These are phyloP conservation scores for Neopestalotiopsis clavispora DNA, from an alignment of 2,329 filamentous ascomycete species.

Conservation along the genomic window DNA sequence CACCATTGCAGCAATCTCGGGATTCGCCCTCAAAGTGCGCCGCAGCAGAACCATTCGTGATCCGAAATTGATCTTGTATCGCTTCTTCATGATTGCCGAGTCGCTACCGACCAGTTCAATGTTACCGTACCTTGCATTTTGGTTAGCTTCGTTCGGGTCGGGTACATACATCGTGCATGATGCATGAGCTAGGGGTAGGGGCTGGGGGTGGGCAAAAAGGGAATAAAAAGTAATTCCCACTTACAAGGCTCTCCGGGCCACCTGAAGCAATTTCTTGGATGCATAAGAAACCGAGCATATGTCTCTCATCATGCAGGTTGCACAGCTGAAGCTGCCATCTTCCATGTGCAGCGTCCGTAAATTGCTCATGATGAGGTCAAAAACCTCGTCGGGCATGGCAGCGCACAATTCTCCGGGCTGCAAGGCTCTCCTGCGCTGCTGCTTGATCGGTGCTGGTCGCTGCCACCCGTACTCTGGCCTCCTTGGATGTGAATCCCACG, in stretches of 20 bases:
- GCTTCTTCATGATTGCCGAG: conserved; percentile 59
- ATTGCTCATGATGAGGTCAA: conserved; percentile 59
- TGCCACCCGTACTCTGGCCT: conserved; percentile 36
- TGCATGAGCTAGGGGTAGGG: neutral
- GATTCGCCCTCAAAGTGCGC: conserved; percentile 59
- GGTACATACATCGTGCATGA: conserved; percentile 4
- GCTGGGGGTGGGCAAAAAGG: neutral
- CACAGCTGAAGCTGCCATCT: conserved; percentile 56
- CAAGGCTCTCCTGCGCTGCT: conserved; percentile 35
- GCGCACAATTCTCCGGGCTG: conserved; percentile 58
- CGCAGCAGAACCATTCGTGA: conserved; percentile 61
- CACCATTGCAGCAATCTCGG: conserved; percentile 59
- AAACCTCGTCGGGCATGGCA: conserved; percentile 62
- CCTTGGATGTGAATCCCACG: conserved; percentile 39
- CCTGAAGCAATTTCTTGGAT: conserved; percentile 57
- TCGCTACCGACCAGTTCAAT: conserved; percentile 65
- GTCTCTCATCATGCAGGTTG: conserved; percentile 70
- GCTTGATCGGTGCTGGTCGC: conserved; percentile 40
- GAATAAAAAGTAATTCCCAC: conserved; percentile 27
- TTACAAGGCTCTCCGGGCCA: conserved; percentile 57
- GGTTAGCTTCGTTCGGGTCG: conserved; percentile 3
- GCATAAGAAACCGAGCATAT: conserved; percentile 55
- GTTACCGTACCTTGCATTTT: conserved; percentile 54
- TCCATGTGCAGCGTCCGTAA: conserved; percentile 57
- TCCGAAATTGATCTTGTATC: conserved; percentile 57